Evolutionary conservation across 345 rosid genomes (phyloP).

Genomic region (sweet orange (Citrus sinensis)): DVS_A1.0 CM039164.1:1781501-1782000

Average conservation of each 20-base stretch:
- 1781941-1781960: slow-evolving; percentile 87
- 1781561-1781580: slow-evolving; percentile 65
- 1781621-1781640: slow-evolving; percentile 82
- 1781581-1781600: slow-evolving; percentile 90
- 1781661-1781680: slow-evolving; percentile 70
- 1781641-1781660: slow-evolving; percentile 48
- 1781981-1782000: slow-evolving; percentile 48
- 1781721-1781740: slow-evolving; percentile 76
- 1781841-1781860: slow-evolving; percentile 84
- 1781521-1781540: slow-evolving; percentile 18
- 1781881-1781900: slow-evolving; percentile 98
- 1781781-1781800: slow-evolving; percentile 69
- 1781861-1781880: slow-evolving; percentile 96
- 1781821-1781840: slow-evolving; percentile 86
- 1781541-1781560: slow-evolving; percentile 51
- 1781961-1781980: slow-evolving; percentile 81
- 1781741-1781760: slow-evolving; percentile 69
- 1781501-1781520: slow-evolving; percentile 46
- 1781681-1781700: slow-evolving; percentile 86
- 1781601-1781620: slow-evolving; percentile 88
- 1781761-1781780: slow-evolving; percentile 55
- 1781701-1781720: slow-evolving; percentile 98
- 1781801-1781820: slow-evolving; percentile 92
- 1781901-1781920: slow-evolving; percentile 81
- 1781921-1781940: slow-evolving; percentile 80